Conservation (phyloP, 169 alveolate genomes). For the Plasmodium adleri region DNA sequence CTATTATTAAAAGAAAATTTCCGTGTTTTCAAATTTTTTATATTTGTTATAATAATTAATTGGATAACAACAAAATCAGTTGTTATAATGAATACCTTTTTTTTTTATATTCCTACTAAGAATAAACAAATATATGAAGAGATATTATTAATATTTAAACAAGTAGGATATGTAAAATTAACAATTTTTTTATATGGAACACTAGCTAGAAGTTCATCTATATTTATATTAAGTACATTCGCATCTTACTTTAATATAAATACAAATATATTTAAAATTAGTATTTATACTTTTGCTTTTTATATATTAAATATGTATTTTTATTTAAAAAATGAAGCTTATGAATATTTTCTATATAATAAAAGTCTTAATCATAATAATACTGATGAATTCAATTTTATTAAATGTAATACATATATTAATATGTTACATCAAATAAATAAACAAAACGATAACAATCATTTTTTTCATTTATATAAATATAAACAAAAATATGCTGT, state of each 20-base stretch:
- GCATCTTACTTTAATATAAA: slow-evolving; percentile 69
- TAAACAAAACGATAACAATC: background rate
- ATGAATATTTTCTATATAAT: slow-evolving; percentile 44
- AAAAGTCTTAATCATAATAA: background rate
- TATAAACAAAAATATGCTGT: slow-evolving; percentile 22
- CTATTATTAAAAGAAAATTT: slow-evolving; percentile 40
- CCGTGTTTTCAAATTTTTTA: slow-evolving; percentile 62
- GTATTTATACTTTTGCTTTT: slow-evolving; percentile 35
- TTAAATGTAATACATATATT: slow-evolving; percentile 63
- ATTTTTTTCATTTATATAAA: background rate
- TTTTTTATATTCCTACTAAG: slow-evolving; percentile 58
- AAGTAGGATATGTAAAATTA: slow-evolving; percentile 41
- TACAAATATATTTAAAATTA: slow-evolving; percentile 50
- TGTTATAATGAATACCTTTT: slow-evolving; percentile 61
- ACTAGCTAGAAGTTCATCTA: slow-evolving; percentile 68
- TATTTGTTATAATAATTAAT: slow-evolving; percentile 58
- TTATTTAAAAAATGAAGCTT: slow-evolving; percentile 60
- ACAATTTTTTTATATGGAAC: slow-evolving; percentile 67
- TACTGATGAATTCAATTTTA: slow-evolving; percentile 17
- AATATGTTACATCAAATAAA: slow-evolving; percentile 33
- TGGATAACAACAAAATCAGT: slow-evolving; percentile 70
- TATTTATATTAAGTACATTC: slow-evolving; percentile 65
- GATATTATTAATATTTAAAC: slow-evolving; percentile 24
- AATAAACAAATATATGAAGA: slow-evolving; percentile 51
- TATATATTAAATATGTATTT: slow-evolving; percentile 69